phyloP scores from a whole-genome alignment of 2,329 filamentous ascomycete species.

The Hypomyces rosellus region DNA sequence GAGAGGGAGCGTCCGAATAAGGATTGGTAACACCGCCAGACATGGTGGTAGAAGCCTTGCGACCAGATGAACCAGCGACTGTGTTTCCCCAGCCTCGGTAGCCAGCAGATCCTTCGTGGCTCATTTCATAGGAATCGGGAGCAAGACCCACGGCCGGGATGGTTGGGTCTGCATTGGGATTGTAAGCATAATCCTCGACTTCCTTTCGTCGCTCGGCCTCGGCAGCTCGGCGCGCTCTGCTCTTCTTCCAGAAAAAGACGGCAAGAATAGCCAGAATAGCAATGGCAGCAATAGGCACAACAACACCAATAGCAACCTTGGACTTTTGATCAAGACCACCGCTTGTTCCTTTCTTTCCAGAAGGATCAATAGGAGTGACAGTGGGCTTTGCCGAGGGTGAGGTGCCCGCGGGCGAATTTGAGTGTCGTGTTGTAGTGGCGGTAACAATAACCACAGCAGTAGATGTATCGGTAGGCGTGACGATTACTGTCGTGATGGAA shows the following conservation, averaged over 20 bases:
- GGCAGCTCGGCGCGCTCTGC: slow-evolving; percentile 75
- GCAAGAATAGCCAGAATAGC: slow-evolving; percentile 70
- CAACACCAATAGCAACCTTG: slow-evolving; percentile 86
- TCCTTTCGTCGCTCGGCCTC: slow-evolving; percentile 91
- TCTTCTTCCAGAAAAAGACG: slow-evolving; percentile 81
- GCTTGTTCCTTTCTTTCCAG: slow-evolving; percentile 9
- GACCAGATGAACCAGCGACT: slow-evolving; percentile 58
- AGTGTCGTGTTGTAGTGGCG: slow-evolving; percentile 10
- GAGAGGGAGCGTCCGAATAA: slow-evolving; percentile 69
- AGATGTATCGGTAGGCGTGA: slow-evolving; percentile 7
- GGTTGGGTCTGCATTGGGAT: slow-evolving; percentile 91
- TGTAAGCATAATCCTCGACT: slow-evolving; percentile 94
- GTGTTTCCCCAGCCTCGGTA: slow-evolving; percentile 95
- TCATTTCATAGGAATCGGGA: slow-evolving; percentile 62
- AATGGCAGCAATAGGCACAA: slow-evolving; percentile 85
- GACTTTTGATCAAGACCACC: slow-evolving; percentile 53
- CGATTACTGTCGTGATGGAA: slow-evolving; percentile 1
- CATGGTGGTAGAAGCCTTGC: slow-evolving; percentile 84
- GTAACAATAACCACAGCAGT: slow-evolving; percentile 24
- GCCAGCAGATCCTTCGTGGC: slow-evolving; percentile 67
- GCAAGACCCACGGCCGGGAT: slow-evolving; percentile 47
- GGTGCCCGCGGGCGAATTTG: too few species aligned
- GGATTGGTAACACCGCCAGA: slow-evolving; percentile 65
- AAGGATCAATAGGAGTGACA: too few species aligned
- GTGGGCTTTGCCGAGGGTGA: too few species aligned